Evolutionary conservation across 768 basidiomycete species (phyloP).

Genomic region (Tricholoma matsutake): DNA sequence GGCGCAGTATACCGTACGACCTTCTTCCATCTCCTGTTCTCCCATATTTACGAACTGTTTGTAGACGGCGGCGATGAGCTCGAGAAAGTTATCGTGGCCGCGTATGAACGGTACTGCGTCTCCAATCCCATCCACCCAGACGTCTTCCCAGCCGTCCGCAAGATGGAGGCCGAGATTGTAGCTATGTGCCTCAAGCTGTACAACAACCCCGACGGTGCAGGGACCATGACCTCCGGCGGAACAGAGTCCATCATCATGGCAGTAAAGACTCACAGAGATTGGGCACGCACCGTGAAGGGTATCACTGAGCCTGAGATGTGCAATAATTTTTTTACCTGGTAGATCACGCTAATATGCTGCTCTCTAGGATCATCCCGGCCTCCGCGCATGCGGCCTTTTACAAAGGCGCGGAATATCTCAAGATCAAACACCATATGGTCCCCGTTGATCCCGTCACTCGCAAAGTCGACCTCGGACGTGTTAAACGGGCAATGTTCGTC

Average conservation of each 20-base stretch:
- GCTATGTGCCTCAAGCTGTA: slow-evolving; percentile 85
- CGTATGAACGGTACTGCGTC: slow-evolving; percentile 78
- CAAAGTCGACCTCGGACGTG: slow-evolving; percentile 70
- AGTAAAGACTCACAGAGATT: slow-evolving; percentile 90
- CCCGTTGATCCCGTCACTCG: slow-evolving; percentile 78
- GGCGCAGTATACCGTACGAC: slow-evolving; percentile 83
- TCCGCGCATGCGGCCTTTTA: slow-evolving; percentile 95
- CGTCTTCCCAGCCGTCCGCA: slow-evolving; percentile 86
- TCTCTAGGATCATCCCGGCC: slow-evolving; percentile 68
- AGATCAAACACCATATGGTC: slow-evolving; percentile 85
- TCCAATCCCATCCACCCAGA: slow-evolving; percentile 93
- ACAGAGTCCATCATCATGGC: slow-evolving; percentile 98
- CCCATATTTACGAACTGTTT: not conserved
- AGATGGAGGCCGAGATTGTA: slow-evolving; percentile 97
- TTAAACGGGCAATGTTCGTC: slow-evolving; percentile 85
- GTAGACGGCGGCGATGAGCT: slow-evolving; percentile 83
- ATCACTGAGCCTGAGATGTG: slow-evolving; percentile 93
- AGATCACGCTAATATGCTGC: not conserved
- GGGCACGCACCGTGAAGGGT: slow-evolving; percentile 82
- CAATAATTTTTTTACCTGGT: slow-evolving; percentile 19
- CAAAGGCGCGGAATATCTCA: slow-evolving; percentile 86
- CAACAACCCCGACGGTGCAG: slow-evolving; percentile 81
- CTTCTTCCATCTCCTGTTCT: not conserved
- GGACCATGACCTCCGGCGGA: slow-evolving; percentile 91
- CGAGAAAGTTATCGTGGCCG: slow-evolving; percentile 72